Evolutionary conservation across 2,329 filamentous ascomycete species (phyloP).

Genomic region (Calonectria pteridis): DNA sequence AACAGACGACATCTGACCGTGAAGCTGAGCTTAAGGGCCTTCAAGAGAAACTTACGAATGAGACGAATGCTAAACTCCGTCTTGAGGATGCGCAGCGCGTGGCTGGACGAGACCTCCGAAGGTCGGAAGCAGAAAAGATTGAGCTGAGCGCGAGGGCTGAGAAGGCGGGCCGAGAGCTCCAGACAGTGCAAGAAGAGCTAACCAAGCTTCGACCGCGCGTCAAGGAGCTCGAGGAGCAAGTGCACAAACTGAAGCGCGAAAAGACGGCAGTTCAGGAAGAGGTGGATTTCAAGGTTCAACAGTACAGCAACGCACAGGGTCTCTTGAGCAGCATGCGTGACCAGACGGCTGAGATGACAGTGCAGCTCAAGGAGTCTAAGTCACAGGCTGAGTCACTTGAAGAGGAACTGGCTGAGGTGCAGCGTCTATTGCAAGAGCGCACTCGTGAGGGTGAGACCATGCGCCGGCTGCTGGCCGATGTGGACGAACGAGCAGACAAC

Average conservation of each 20-base stretch:
- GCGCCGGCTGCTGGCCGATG: conserved; percentile 87
- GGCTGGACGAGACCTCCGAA: conserved; percentile 81
- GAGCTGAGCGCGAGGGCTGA: conserved; percentile 82
- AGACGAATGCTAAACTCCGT: conserved; percentile 77
- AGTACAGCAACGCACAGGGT: conserved; percentile 87
- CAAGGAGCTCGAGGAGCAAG: conserved; percentile 79
- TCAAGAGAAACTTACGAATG: conserved; percentile 82
- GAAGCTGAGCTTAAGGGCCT: conserved; percentile 83
- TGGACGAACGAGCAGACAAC: conserved; percentile 83
- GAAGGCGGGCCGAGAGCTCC: conserved; percentile 77
- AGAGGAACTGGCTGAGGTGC: conserved; percentile 91
- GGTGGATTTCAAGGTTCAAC: conserved; percentile 83
- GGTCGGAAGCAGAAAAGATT: conserved; percentile 82
- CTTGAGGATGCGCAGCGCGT: conserved; percentile 84
- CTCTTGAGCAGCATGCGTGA: conserved; percentile 94
- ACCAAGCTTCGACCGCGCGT: conserved; percentile 72
- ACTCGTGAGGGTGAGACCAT: conserved; percentile 95
- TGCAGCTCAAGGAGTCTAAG: conserved; percentile 91
- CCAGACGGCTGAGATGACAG: conserved; percentile 87
- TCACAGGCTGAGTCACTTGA: conserved; percentile 87
- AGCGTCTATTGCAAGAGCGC: conserved; percentile 86
- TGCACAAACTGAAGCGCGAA: conserved; percentile 76
- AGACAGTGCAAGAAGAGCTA: conserved; percentile 79
- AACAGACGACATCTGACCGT: conserved; percentile 78
- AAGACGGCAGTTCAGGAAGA: conserved; percentile 80